These are phyloP conservation scores for Pholiota microspora DNA, from an alignment of 768 basidiomycete species.

Conservation along the genomic window DNA sequence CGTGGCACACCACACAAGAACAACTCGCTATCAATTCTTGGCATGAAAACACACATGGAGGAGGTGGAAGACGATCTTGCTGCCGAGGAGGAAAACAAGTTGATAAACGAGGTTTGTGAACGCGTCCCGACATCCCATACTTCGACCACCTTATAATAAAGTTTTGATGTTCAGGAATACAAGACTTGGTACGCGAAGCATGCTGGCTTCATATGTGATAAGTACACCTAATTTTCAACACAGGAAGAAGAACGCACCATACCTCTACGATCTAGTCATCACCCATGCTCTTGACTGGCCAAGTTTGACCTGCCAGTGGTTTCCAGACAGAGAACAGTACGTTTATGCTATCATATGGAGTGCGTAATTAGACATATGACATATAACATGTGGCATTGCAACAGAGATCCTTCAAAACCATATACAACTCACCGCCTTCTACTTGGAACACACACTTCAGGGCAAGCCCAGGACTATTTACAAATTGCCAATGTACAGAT, in stretches of 20 bases:
- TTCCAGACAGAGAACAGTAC: conserved; percentile 94
- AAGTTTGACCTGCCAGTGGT: conserved; percentile 97
- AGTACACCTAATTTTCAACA: conserved; percentile 3
- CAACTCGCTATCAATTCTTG: neutral
- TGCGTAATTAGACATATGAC: neutral
- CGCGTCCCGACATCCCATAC: conserved; percentile 13
- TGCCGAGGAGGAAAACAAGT: conserved; percentile 84
- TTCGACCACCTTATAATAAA: conserved; percentile 1
- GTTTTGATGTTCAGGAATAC: conserved; percentile 56
- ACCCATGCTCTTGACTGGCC: conserved; percentile 99
- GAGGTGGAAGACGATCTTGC: conserved; percentile 79
- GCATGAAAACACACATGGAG: conserved; percentile 54
- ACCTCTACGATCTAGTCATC: conserved; percentile 95
- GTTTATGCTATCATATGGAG: conserved; percentile 24
- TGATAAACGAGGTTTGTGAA: conserved; percentile 75
- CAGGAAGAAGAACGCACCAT: conserved; percentile 97
- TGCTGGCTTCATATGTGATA: neutral
- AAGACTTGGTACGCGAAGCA: conserved; percentile 65
- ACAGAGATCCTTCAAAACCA: conserved; percentile 87
- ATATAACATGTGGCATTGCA: neutral
- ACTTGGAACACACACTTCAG: conserved; percentile 96
- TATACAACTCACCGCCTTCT: conserved; percentile 94
- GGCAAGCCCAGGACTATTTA: conserved; percentile 90
- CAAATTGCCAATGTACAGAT: conserved; percentile 95
- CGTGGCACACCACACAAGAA: neutral